Evolutionary conservation across 148 eudicot species (phyloP).

Genomic region (Rheum nobile): DNA sequence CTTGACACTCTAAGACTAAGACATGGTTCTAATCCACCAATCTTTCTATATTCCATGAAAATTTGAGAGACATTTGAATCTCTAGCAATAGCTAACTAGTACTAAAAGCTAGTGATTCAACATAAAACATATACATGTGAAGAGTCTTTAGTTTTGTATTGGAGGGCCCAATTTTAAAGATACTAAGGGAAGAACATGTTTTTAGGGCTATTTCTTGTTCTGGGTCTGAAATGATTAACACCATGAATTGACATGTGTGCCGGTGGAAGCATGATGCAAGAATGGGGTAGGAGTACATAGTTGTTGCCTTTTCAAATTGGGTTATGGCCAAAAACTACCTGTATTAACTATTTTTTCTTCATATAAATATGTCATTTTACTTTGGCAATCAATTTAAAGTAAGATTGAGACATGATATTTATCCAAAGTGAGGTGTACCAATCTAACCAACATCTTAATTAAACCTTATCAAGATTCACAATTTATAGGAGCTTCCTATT

Average conservation of each 20-base stretch:
- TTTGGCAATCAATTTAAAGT: not conserved
- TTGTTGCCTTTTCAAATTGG: constrained; percentile 3
- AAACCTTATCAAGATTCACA: not conserved
- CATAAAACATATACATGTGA: not conserved
- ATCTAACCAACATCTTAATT: not conserved
- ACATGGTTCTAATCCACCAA: not conserved
- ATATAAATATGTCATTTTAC: not conserved
- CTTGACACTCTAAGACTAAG: not conserved
- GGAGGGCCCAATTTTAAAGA: not conserved
- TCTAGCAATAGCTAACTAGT: not conserved
- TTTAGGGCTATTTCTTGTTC: not conserved
- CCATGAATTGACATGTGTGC: constrained; percentile 6
- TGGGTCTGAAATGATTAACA: constrained; percentile 1
- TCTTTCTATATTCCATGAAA: not conserved
- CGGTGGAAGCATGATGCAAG: not conserved
- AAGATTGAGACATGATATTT: not conserved
- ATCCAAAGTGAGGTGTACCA: constrained; percentile 1
- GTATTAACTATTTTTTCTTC: not conserved
- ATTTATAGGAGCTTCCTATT: not conserved
- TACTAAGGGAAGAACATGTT: not conserved
- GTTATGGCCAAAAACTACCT: not conserved
- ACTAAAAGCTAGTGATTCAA: not conserved
- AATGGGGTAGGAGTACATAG: not conserved
- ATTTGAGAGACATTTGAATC: not conserved
- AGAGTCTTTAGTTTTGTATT: not conserved